Base-by-base conservation (phyloP, 164 flowering plant species). In the Taxillus chinensis region DNA sequence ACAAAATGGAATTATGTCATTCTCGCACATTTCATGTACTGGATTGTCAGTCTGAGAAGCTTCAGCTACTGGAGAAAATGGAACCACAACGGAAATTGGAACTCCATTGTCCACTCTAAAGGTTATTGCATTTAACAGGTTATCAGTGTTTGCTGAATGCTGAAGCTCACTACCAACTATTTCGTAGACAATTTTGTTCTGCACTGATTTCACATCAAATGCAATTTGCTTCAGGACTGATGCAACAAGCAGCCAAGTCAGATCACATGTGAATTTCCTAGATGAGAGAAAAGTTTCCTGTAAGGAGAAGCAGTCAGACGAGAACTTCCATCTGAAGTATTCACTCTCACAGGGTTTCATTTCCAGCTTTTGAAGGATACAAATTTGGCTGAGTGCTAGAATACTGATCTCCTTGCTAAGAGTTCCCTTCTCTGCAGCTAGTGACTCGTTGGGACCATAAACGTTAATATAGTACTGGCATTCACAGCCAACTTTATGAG, bases 241-340 rank as follows among this genome's bases (percentile, higher is more conserved):
- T 37, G 89, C 64, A 57, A 81, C 96, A 49, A 90, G 69, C 45
- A 89, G 60, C 95, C 95, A 95, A 59, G 97, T 62, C 48, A 87
- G 27, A 55, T 95, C 99, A 39, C 79, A 60, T 0, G 66, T 58
- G 56, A 86, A 86, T 51, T 69, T 80, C 37, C 83, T 90, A 13
- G 75, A 56, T 55, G 77, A 68, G 46, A 93, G 55, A 62, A 78
- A 87, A 45, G 76, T 72, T 64, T 61, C 77, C 39, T 41, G 71
- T 45, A 70, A 40, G 2, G 65, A 69, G 51, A 68, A 61, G 70
- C 90, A 80, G 67, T 95, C 87, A 68, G 82, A 81, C 2, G 88
- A 74, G 56, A 37, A 67, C 45, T 51, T 51, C 86, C 87, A 86
- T 27, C 86, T 75, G 62, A 76, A 74, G 63, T 50, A 68, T 14